Evolutionary conservation across 441 rosid species (phyloP), one percentile per base, ranked within the genome.

Genomic region (Metrosideros polymorpha): DNA sequence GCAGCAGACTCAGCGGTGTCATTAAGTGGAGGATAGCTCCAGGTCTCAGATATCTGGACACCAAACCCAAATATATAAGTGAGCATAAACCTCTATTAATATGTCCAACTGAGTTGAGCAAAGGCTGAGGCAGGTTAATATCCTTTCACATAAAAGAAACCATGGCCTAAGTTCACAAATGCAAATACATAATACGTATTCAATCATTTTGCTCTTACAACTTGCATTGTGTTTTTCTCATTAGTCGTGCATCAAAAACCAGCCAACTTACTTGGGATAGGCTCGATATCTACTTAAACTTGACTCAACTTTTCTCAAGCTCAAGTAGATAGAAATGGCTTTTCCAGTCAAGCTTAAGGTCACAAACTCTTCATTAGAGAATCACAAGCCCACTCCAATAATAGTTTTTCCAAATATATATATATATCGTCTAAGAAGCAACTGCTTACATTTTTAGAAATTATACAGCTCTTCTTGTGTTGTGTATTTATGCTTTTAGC

Each of bases 21-120:
- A 83, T 89, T 92, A 54, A 94, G 90, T 19, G 95, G 94, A 66
- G 88, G 50, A 89, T 94, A 94, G 87, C 93, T 91, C 97, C 97
- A 94, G 86, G 59, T 91, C 85, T 92, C 89, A 47, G 90, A 88
- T 84, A 93, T 92, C 97, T 94, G 89, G 83, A 85, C 45, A 84
- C 42, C 6, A 86, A 55, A 79, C 54, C 84, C 32, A 66, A 13
- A 0, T 30, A 57, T 27, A 63, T 75, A 25, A 54, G 29, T 15
- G 66, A 27, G 15, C 47, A 66, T 19, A 9, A 66, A 66, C 45
- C 77, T 66, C 45, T 32, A 27, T 55, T 66, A 19, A 63, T 32
- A 66, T 35, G n/a, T 35, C 27, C 47, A 10, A 66, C 47, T 66
- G 15, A 35, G 77, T 19, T 19, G 77, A 66, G 47, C 77, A 66